Conservation (phyloP, 1,284 basidiomycete genomes). For the Fomes fomentarius region DNA sequence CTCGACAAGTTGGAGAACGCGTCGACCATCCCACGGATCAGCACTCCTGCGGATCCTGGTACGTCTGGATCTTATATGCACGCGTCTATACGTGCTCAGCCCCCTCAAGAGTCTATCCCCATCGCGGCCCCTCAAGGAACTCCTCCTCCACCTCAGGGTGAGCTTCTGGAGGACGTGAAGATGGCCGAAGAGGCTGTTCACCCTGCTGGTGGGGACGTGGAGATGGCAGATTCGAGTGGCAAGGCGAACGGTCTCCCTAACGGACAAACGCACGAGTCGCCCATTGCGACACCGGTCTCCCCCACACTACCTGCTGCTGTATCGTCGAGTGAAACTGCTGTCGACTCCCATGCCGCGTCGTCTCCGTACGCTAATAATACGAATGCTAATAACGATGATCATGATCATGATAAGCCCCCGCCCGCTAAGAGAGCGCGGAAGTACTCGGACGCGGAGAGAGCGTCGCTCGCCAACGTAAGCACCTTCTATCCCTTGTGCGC, state of each 20-base stretch:
- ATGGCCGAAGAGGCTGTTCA: slow-evolving; percentile 43
- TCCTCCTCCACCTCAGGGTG: slow-evolving; percentile 49
- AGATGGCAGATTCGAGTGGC: slow-evolving; percentile 48
- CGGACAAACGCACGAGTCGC: slow-evolving; percentile 37
- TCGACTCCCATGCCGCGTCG: slow-evolving; percentile 44
- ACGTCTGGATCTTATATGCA: slow-evolving; percentile 21
- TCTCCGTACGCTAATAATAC: slow-evolving; percentile 47
- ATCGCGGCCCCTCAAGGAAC: slow-evolving; percentile 49
- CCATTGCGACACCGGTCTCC: slow-evolving; percentile 38
- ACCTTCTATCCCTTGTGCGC: slow-evolving; percentile 44
- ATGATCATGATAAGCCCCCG: slow-evolving; percentile 62
- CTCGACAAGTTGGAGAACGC: slow-evolving; percentile 41
- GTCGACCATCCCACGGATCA: slow-evolving; percentile 49
- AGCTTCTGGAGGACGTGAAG: slow-evolving; percentile 55
- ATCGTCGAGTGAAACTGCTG: slow-evolving; percentile 37
- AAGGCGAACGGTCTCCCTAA: slow-evolving; percentile 38
- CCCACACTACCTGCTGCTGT: slow-evolving; percentile 32
- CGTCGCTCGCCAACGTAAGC: slow-evolving; percentile 67
- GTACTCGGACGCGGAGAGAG: slow-evolving; percentile 56
- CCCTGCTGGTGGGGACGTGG: slow-evolving; percentile 44
- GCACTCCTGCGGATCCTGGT: slow-evolving; percentile 55
- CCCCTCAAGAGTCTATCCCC: slow-evolving; percentile 45
- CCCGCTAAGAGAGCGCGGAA: slow-evolving; percentile 70
- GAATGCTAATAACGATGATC: slow-evolving; percentile 42
- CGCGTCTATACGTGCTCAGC: slow-evolving; percentile 20